Base-by-base conservation (phyloP, 2,329 filamentous ascomycete species). In the Colletotrichum melonis region DNA sequence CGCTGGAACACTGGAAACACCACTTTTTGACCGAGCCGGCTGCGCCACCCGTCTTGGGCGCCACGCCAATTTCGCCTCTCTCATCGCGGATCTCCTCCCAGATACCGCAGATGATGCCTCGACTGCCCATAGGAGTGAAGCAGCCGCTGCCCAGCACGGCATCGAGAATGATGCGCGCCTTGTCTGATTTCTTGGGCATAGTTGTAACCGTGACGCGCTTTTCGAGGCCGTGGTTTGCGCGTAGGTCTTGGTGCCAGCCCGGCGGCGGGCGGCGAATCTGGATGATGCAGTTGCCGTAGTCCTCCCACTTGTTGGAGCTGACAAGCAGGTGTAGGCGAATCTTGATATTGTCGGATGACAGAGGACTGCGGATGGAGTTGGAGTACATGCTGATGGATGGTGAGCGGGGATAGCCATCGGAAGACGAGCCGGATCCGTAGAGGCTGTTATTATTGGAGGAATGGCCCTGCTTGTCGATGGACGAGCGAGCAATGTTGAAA, bases 101-200 rank as follows among this genome's bases (percentile, higher is more conserved):
- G 46, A 98, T 93, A 76, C 93, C 95, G 69, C 97, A 92, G 1
- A 97, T 94, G 78, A 98, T 96, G 59, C 95, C 95, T 42, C 94
- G 93, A 76, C 93, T 91, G 5, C 94, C 95, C 73, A 98, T 91
- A 22, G 94, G 87, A 76, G 95, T 93, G 83, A 98, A 97, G 79
- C 94, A 95, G 69, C 91, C 93, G 80, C 95, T 95, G 12, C 93
- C 93, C 1, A 98, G 86, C 60, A 95, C 95, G 1, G 94, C 94
- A 81, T 98, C 96, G 0, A 98, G 87, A 46, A 97, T 82, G 1
- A 92, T 87, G 74, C 92, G 86, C 26, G 90, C 89, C 75, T 85
- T 81, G 42, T 89, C 87, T 24, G 83, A 80, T 79, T 89, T 90
- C 81, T 91, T 90, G 1, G 91, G 92, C 78, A 94, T 92, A 6